These are phyloP conservation scores for Pseudocercospora crystallina DNA, from an alignment of 2,329 filamentous ascomycete species.

Conservation along the genomic window DNA sequence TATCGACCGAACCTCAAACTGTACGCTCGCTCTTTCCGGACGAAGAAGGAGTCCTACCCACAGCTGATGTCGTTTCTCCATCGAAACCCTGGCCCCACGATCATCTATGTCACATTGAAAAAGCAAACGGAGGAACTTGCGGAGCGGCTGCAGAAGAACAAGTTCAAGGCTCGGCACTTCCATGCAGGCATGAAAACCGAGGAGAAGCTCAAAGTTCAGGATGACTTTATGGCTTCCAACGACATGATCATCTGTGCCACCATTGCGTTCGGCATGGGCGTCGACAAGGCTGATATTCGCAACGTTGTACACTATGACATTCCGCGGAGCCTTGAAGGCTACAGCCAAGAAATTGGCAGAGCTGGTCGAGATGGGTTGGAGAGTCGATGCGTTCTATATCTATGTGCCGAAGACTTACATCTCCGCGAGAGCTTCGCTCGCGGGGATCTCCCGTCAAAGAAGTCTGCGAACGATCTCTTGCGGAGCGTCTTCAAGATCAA, in stretches of 20 bases:
- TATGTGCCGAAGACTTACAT: slow-evolving; percentile 59
- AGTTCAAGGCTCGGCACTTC: slow-evolving; percentile 77
- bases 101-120: slow-evolving; percentile 62
- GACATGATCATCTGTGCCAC: slow-evolving; percentile 84
- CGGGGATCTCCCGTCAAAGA: slow-evolving; percentile 57
- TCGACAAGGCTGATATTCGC: slow-evolving; percentile 93
- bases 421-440: slow-evolving; percentile 60
- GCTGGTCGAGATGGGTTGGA: slow-evolving; percentile 86
- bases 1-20: slow-evolving; percentile 61
- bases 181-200: slow-evolving; percentile 74
- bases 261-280: slow-evolving; percentile 99
- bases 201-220: slow-evolving; percentile 71
- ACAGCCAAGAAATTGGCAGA: slow-evolving; percentile 96
- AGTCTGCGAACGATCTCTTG: slow-evolving; percentile 51
- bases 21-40: slow-evolving; percentile 47
- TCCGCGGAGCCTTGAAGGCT: slow-evolving; percentile 93
- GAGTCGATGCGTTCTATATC: slow-evolving; percentile 67
- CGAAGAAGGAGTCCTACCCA: slow-evolving; percentile 48
- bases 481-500: slow-evolving; percentile 50
- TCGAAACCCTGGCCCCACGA: slow-evolving; percentile 54
- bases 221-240: slow-evolving; percentile 75
- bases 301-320: slow-evolving; percentile 93
- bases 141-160: slow-evolving; percentile 59
- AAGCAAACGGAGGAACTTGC: slow-evolving; percentile 71
- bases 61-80: slow-evolving; percentile 51